Base-by-base conservation (phyloP, 2,329 filamentous ascomycete species). In the Pestalotiopsis fici region DNA sequence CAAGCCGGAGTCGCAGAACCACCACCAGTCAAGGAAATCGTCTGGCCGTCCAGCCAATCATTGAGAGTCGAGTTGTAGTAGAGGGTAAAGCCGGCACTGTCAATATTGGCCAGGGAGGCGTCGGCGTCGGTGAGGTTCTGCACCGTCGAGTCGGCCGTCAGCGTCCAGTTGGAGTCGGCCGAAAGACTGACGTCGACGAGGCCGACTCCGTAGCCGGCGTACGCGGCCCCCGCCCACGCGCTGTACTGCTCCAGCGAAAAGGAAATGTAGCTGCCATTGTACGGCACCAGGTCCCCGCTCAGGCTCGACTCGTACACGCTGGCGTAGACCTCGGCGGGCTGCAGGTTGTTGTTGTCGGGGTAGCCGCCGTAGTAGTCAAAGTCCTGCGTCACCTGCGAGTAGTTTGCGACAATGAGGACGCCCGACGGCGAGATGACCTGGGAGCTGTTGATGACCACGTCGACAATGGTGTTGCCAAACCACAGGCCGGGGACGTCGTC, bases 381-480 rank as follows among this genome's bases (percentile, higher is more conserved):
- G 31, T 64, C 62, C 28, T 64, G 62, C 3, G 62, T 64, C 4
- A 64, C 54, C 15, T 37, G 43, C 11, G 62, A 64, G 47, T 64
- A 64, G 11, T 64, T 64, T n/a, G 62, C 62, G 9, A 64, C 62
- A 23, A 64, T 64, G 9, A 64, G 47, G 3, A 64, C 43, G 7
- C 28, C 31, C 15, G 43, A 55, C 5, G 62, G 62, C 7, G 43
- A 27, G 25, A 64, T 21, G 21, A 64, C 50, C 47, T 64, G 43
- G n/a, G 39, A 27, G 47, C 47, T 64, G 43, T 55, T 35, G 62
- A 64, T 64, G 47, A 35, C 15, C 4, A 64, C 47, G 28, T 64
- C 47, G 28, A 64, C 47, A n/a, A 64, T 64, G 25, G 62, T 64
- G 28, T 64, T 64, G 18, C 62, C 62, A 43, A 64, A 64, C 62